Base-by-base conservation (phyloP, 352 stramenopile genomes). In the Stephanocyclus meneghinianus region DNA sequence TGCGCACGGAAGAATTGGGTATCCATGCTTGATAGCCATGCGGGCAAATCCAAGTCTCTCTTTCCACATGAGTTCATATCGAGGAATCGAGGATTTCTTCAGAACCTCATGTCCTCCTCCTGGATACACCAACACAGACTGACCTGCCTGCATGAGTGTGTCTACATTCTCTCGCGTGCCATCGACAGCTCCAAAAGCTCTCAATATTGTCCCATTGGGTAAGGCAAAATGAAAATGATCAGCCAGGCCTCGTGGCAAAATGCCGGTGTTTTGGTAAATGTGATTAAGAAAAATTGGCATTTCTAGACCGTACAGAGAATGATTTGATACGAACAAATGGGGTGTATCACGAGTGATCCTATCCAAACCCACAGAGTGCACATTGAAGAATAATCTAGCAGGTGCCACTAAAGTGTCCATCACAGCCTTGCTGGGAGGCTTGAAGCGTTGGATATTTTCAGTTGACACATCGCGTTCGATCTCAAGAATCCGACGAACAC, bases 221-320 rank as follows among this genome's bases (percentile, higher is more conserved):
- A 57, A 56, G 18, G 69, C 69, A 69, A 76, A 76, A 47, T 76
- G 69, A 40, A 76, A 21, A 48, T 76, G 69, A 45, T 76, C 69
- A 0, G 69, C 69, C 2, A 76, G 57, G 11, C 56, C 69, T 48
- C 69, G 48, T 1, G 48, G 45, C 37, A 71, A 76, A 2, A 71
- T 16, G 30, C 44, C 35, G 18, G n/a, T 76, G 18, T 76, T 8
- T 32, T 71, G 61, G 53, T 76, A 76, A 15, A 76, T 29, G 15
- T 69, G 2, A 59, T 76, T 69, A 15, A 76, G 8, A 8, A 76
- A 45, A 13, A 71, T 13, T 37, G 56, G 56, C 69, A 76, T 76
- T 53, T 76, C 69, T 5, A 76, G 50, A 16, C 69, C 69, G 48
- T 71, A 69, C 5, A 76, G 45, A 5, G 37, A 62, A 47, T 76